Conservation (phyloP, 805 yeast species). For the Phaffomyces antillensis region DNA sequence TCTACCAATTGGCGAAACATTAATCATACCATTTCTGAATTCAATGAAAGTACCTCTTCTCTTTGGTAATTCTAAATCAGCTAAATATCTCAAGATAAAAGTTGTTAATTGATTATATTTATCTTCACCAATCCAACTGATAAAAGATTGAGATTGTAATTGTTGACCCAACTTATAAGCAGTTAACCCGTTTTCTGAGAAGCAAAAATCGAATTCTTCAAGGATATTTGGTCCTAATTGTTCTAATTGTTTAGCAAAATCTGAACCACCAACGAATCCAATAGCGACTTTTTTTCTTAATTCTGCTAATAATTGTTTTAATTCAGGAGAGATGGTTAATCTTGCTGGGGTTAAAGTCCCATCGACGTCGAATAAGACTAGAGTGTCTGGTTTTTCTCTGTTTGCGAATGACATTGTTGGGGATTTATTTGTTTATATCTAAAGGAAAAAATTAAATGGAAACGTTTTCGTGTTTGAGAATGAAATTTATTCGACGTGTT, state of each 20-base stretch:
- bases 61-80: slow-evolving; percentile 84
- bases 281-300: slow-evolving; percentile 88
- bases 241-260: slow-evolving; percentile 64
- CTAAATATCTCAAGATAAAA: slow-evolving; percentile 77
- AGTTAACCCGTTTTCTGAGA: slow-evolving; percentile 96
- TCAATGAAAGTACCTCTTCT: slow-evolving; percentile 99
- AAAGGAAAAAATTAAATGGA: too few relatives aligned
- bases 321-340: slow-evolving; percentile 66
- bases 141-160: slow-evolving; percentile 90
- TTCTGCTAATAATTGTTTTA: slow-evolving; percentile 59
- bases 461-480: too few relatives aligned
- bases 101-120: slow-evolving; percentile 84
- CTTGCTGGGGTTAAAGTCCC: slow-evolving; percentile 99
- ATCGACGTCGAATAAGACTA: slow-evolving; percentile 95
- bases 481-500: too few relatives aligned
- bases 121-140: slow-evolving; percentile 92
- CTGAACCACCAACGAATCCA: slow-evolving; percentile 29
- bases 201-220: slow-evolving; percentile 86
- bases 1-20: slow-evolving; percentile 97
- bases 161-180: slow-evolving; percentile 89
- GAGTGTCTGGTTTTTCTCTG: slow-evolving; percentile 75
- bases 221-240: slow-evolving; percentile 83
- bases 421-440: too few relatives aligned
- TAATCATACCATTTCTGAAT: slow-evolving; percentile 99
- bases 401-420: slow-evolving; percentile 51